Base-by-base conservation (phyloP, 2,329 filamentous ascomycete species). In the Xylaria arbuscula region DNA sequence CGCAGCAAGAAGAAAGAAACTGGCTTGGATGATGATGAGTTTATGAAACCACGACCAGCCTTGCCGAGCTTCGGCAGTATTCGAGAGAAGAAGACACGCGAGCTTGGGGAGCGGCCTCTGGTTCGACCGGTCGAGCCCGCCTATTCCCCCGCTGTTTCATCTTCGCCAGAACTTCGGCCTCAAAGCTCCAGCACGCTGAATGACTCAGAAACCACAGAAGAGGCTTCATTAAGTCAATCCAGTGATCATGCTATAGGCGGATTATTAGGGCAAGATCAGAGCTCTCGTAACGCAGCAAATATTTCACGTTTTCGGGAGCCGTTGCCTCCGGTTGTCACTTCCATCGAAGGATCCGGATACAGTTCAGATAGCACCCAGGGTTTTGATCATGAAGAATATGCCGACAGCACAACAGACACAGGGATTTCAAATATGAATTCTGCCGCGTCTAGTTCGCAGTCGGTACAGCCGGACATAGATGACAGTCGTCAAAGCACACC, bases 11-110 rank as follows among this genome's bases (percentile, higher is more conserved):
- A 86, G 76, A 87, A 86, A 73, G 87, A 87, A 4, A 75, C 80
- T 17, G 68, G 79, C 11, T 71, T 84, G 1, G 85, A 90, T n/a
- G 88, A 92, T 36, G 89, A 92, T 50, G 86, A 90, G 68, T 81
- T 89, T 15, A 93, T 93, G 90, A 89, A 89, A 72, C 92, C 92
- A n/a, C 83, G 91, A 38, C 91, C 92, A 7, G 89, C 89, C 1
- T 80, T 94, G 45, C 92, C 92, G 1, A 90, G 86, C 1, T 94
- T 94, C 78, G 92, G 92, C 19, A 94, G 92, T 74, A 84, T 94
- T 24, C 85, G 90, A 24, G 88, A 90, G 34, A 89, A 87, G 78
- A 89, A 88, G 71, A 76, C 80, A 8, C 84, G 81, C 47, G 85
- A 88, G 58, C 73, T 80, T 0, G 81, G 85, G 47, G 90, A 90